Base-by-base conservation (phyloP, 345 rosid genomes). In the Diplotaxis tenuifolia region DNA sequence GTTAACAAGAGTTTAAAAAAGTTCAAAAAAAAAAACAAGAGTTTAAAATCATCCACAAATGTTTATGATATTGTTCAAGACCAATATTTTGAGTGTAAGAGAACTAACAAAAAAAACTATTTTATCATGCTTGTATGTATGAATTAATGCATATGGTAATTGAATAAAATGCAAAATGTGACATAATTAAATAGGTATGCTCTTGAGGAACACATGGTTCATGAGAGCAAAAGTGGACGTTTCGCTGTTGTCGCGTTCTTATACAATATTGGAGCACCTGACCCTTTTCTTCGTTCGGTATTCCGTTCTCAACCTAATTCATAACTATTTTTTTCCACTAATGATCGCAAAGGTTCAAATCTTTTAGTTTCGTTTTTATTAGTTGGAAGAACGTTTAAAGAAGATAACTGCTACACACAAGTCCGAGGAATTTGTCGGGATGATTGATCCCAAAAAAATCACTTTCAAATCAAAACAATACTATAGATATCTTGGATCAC, bases 401-500 rank as follows among this genome's bases (percentile, higher is more conserved):
- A 47, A 11, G 19, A 68, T 88, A 7, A 76, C 82, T 0, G 84
- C 83, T 18, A 32, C 23, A 20, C 49, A 50, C 0, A 85, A 70
- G 14, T 36, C 53, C 36, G 82, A 84, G 34, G 81, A 9, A 63
- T 65, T 4, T 22, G 79, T 78, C 27, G 89, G 93, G 1, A 25
- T 83, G 8, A 65, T 85, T n/a, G 82, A 88, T 70, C 96, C 94
- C 5, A 82, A 72, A 38, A 49, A 22, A 40, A 56, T 91, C 42
- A 78, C 78, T 54, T 54, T 87, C 7, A 85, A 84, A 27, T 83
- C 85, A 70, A 77, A 78, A 67, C 78, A 84, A 62, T 91, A 89
- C 72, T 93, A 81, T 72, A 86, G 97, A 81, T 93, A 91, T 69
- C 15, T 82, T 0, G 98, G 98, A 25, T 93, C 98, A 60, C 96